phyloP scores from a whole-genome alignment of 108 stramenopile genomes.

The Licmophora abbreviata region DNA sequence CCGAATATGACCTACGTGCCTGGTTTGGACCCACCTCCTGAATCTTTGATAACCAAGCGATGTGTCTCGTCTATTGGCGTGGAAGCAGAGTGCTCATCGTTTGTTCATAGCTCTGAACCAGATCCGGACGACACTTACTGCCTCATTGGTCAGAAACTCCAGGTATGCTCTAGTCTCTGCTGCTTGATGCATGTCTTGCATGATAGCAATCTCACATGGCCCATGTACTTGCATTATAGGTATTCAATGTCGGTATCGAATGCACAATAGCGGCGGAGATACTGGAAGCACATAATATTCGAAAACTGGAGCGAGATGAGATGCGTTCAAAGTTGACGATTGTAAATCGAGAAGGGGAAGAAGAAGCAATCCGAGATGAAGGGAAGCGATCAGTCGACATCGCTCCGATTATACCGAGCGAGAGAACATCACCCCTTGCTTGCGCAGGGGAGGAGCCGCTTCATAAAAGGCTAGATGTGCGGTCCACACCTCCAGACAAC shows the following conservation, averaged over 20 bases:
- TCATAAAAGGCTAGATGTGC: too few relatives aligned
- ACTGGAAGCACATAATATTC: background rate
- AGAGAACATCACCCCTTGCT: background rate
- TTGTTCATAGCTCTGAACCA: slow-evolving; percentile 38
- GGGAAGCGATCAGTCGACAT: too few relatives aligned
- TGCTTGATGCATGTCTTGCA: slow-evolving; percentile 4
- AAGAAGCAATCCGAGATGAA: background rate
- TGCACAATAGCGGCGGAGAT: slow-evolving; percentile 50
- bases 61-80: slow-evolving; percentile 23
- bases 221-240: slow-evolving; percentile 8
- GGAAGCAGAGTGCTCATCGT: slow-evolving; percentile 30
- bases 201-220: background rate
- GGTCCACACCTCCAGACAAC: too few relatives aligned
- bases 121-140: slow-evolving; percentile 70
- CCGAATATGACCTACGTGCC: slow-evolving; percentile 66
- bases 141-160: slow-evolving; percentile 79
- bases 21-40: slow-evolving; percentile 49
- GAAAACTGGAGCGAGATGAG: background rate
- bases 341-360: background rate
- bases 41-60: slow-evolving; percentile 9
- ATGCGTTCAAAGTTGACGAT: background rate
- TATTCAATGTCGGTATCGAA: slow-evolving; percentile 76
- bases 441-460: too few relatives aligned
- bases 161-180: slow-evolving; percentile 15
- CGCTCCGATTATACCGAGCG: background rate